Conservation (phyloP, 768 basidiomycete genomes). For the Lentinus brumalis region DNA sequence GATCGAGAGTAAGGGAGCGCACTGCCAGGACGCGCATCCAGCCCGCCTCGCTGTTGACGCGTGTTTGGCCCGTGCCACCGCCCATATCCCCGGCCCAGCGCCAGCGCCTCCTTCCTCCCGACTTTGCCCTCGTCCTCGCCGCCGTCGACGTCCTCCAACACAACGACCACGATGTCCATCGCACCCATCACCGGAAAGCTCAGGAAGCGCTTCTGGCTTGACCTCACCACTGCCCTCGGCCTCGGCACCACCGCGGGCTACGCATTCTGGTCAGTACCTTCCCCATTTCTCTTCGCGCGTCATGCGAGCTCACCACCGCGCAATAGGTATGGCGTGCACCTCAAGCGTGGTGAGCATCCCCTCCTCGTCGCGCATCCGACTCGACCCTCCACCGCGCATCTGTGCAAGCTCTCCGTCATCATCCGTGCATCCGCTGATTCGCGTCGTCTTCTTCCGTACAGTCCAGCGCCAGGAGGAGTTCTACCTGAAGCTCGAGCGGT, state of each 20-base stretch:
- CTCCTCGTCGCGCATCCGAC: background rate
- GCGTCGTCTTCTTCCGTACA: conserved; percentile 32
- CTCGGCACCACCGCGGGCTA: conserved; percentile 77
- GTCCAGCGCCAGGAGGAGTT: conserved; percentile 83
- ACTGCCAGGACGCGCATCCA: conserved; percentile 15
- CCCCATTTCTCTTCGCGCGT: conserved; percentile 17
- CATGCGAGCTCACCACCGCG: conserved; percentile 29
- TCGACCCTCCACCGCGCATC: background rate
- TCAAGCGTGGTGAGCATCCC: conserved; percentile 65
- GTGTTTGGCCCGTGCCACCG: conserved; percentile 28
- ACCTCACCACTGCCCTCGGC: conserved; percentile 72
- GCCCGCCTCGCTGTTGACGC: conserved; percentile 17
- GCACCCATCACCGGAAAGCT: conserved; percentile 93
- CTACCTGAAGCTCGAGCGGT: conserved; percentile 83
- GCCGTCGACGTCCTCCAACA: conserved; percentile 22
- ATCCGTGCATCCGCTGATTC: background rate
- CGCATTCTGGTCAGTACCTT: conserved; percentile 74
- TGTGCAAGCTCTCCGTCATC: background rate
- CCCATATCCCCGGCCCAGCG: conserved; percentile 5
- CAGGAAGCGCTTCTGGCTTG: conserved; percentile 90
- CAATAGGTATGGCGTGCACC: conserved; percentile 79
- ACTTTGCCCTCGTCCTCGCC: conserved; percentile 26
- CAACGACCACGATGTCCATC: conserved; percentile 62
- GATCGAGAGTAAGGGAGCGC: conserved; percentile 8
- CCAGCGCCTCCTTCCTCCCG: conserved; percentile 16